These are phyloP conservation scores for Aspergillus arachidicola DNA, from an alignment of 2,329 filamentous ascomycete species.

Conservation along the genomic window DNA sequence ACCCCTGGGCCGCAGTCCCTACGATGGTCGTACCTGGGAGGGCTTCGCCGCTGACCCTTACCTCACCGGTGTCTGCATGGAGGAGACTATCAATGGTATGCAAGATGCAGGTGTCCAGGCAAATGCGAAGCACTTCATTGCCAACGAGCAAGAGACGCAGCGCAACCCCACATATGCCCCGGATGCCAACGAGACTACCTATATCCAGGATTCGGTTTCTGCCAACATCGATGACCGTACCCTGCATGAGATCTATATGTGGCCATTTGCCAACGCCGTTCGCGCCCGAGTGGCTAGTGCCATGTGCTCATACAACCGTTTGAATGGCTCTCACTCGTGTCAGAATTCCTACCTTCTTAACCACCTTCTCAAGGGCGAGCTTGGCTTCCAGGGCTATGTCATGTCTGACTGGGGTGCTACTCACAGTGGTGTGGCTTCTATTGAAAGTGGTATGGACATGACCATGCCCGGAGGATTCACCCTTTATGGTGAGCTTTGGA, in stretches of 20 bases:
- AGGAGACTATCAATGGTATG: slow-evolving; percentile 54
- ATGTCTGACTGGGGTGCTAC: slow-evolving; percentile 50
- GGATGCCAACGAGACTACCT: slow-evolving; percentile 31
- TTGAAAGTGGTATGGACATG: slow-evolving; percentile 52
- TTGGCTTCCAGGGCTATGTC: slow-evolving; percentile 54
- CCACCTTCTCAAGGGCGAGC: slow-evolving; percentile 51
- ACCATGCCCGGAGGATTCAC: slow-evolving; percentile 57
- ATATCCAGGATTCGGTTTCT: slow-evolving; percentile 24
- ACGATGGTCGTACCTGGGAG: slow-evolving; percentile 39
- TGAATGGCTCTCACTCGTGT: slow-evolving; percentile 53
- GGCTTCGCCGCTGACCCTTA: slow-evolving; percentile 48
- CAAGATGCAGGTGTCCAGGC: slow-evolving; percentile 52
- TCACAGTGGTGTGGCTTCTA: slow-evolving; percentile 46
- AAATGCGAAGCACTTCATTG: slow-evolving; percentile 48
- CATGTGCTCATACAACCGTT: slow-evolving; percentile 48
- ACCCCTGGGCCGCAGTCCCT: slow-evolving; percentile 40
- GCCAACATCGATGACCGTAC: slow-evolving; percentile 70
- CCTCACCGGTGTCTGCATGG: slow-evolving; percentile 45
- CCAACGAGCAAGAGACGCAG: slow-evolving; percentile 68
- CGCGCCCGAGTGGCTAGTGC: slow-evolving; percentile 61
- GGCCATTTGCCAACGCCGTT: slow-evolving; percentile 75
- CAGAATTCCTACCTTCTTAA: slow-evolving; percentile 51
- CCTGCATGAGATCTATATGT: slow-evolving; percentile 73
- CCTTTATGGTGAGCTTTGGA: background rate
- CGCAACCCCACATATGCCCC: slow-evolving; percentile 49